Percentiles rank a stretch among this genome's conserved stretches.
Evolutionary conservation across 768 basidiomycete species (phyloP).

Genomic region (Agrocybe pediades): DNA sequence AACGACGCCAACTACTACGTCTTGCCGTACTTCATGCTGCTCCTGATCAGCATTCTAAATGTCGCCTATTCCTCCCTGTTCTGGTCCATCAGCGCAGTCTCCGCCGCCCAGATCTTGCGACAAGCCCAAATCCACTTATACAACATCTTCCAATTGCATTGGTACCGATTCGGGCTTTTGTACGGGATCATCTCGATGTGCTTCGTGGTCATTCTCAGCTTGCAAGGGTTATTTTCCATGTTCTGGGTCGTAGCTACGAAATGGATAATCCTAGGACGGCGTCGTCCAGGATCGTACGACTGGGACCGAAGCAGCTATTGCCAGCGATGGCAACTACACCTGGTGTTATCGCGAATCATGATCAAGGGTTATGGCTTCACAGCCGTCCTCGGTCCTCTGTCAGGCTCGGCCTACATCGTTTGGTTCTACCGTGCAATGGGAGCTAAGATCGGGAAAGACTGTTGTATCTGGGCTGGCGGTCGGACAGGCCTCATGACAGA

Average conservation of each 20-base stretch:
- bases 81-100: constrained; percentile 43
- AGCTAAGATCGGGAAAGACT: constrained; percentile 44
- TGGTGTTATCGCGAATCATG: constrained; percentile 36
- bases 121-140: constrained; percentile 32
- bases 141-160: constrained; percentile 33
- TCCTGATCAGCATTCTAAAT: constrained; percentile 38
- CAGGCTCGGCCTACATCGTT: constrained; percentile 43
- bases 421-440: constrained; percentile 48
- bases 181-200: constrained; percentile 39
- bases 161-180: constrained; percentile 41
- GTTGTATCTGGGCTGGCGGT: constrained; percentile 41
- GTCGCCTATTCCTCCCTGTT: constrained; percentile 38
- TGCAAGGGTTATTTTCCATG: constrained; percentile 38
- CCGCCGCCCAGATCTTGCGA: constrained; percentile 38
- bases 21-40: constrained; percentile 37
- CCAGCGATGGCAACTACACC: constrained; percentile 52
- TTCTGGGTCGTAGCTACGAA: constrained; percentile 44
- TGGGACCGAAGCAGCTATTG: constrained; percentile 53
- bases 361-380: constrained; percentile 43
- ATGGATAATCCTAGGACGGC: constrained; percentile 43
- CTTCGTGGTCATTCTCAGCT: constrained; percentile 38
- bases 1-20: constrained; percentile 40
- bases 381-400: constrained; percentile 39
- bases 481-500: constrained; percentile 46
- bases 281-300: constrained; percentile 38